Evolutionary conservation across 768 basidiomycete species (phyloP).

Genomic region (Clavaria fumosa): DNA sequence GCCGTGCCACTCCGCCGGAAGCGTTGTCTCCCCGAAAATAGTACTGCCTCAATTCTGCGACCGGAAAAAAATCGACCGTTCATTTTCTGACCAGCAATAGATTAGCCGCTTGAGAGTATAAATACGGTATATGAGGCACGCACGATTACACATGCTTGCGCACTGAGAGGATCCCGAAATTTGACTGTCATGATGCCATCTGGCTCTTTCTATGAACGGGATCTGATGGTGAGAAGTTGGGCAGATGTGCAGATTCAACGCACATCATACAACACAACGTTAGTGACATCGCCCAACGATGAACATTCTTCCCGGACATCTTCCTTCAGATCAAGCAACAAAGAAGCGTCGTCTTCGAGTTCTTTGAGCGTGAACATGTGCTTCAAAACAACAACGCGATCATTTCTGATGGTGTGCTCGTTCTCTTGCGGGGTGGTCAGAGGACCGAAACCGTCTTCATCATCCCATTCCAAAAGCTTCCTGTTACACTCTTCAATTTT

Average conservation of each 20-base stretch:
- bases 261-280: slow-evolving; percentile 90
- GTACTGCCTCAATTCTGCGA: slow-evolving; percentile 61
- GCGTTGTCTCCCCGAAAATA: slow-evolving; percentile 69
- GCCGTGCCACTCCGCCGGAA: slow-evolving; percentile 63
- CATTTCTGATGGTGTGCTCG: slow-evolving; percentile 29
- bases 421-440: slow-evolving; percentile 40
- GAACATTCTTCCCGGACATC: slow-evolving; percentile 93
- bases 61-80: slow-evolving; percentile 84
- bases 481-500: slow-evolving; percentile 24
- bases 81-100: slow-evolving; percentile 92
- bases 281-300: slow-evolving; percentile 85
- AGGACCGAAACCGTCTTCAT: slow-evolving; percentile 84
- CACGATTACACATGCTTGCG: slow-evolving; percentile 83
- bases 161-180: slow-evolving; percentile 83
- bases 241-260: slow-evolving; percentile 18
- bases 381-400: slow-evolving; percentile 82
- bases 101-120: no score
- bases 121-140: no score
- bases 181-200: slow-evolving; percentile 96
- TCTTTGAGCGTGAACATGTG: slow-evolving; percentile 88
- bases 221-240: not conserved
- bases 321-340: slow-evolving; percentile 87
- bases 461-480: slow-evolving; percentile 89
- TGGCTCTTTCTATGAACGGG: slow-evolving; percentile 53
- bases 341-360: slow-evolving; percentile 68